phyloP scores from a whole-genome alignment of 2,329 filamentous ascomycete species.

The Sporothrix inflata region DNA sequence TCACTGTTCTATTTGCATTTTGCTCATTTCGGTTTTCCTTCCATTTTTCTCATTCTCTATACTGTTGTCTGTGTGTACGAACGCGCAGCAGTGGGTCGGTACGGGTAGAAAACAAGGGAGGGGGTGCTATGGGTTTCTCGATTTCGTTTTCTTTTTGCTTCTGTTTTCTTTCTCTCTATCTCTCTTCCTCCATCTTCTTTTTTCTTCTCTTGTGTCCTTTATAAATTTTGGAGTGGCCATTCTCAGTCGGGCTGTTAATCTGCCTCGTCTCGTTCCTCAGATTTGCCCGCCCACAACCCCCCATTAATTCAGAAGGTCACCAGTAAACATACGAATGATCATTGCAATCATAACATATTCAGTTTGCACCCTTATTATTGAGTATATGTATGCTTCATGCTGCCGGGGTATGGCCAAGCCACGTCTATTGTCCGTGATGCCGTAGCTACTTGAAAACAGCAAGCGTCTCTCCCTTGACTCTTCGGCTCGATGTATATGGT shows the following conservation, averaged over 20 bases:
- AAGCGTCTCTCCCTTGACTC: too few species aligned
- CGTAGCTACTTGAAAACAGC: too few species aligned
- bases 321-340: constrained; percentile 27
- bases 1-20: constrained; percentile 6
- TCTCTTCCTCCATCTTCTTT: constrained; percentile 16
- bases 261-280: background rate
- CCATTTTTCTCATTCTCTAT: constrained; percentile 8
- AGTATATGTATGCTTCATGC: too few species aligned
- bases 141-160: background rate
- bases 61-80: constrained; percentile 28
- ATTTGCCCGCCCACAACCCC: constrained; percentile 17
- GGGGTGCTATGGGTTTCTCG: constrained; percentile 1
- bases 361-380: background rate
- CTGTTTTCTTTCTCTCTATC: background rate
- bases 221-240: constrained; percentile 12
- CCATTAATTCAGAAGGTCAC: constrained; percentile 29
- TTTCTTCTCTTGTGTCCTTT: constrained; percentile 13
- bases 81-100: constrained; percentile 21
- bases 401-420: background rate
- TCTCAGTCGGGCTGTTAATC: background rate
- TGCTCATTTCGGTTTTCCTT: background rate
- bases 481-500: background rate
- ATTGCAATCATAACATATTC: constrained; percentile 10
- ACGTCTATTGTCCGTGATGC: too few species aligned
- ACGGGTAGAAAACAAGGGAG: background rate